Evolutionary conservation across 257 asterid species (phyloP), one percentile per base, ranked within the genome.

Genomic region (Nicotiana noctiflora): DNA sequence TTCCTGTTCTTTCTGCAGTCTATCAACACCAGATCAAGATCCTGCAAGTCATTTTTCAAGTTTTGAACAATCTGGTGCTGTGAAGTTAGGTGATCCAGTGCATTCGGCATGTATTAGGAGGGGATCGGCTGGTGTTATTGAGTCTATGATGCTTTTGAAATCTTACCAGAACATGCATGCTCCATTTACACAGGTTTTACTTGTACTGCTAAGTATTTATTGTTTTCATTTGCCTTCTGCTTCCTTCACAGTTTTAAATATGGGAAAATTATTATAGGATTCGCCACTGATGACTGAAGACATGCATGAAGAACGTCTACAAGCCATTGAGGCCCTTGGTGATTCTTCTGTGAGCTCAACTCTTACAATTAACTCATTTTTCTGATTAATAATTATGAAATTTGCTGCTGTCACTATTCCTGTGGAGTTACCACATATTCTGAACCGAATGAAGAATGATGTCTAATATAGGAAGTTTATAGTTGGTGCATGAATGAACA

Each of bases 211-310:
- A 75, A 56, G 62, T 76, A 65, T 75, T 67, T 55, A 59, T 67
- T 80, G 74, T 17, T 29, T 82, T 53, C 11, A 18, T 77, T 63
- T 52, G 79, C 49, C 65, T 56, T 68, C 61, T 57, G 2, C 29
- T 57, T 49, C 31, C 37, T 74, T 63, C 52, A 23, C 37, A 72
- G 37, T 18, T 44, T 68, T 62, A 52, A 3, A 27, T 27, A 63
- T 79, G 49, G 65, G 10, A 63, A 55, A 23, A 29, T 77, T 82
- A 19, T 86, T 83, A 83, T 83, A 94, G 98, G 97, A 94, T 27
- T 94, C 97, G 77, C 98, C 97, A 81, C 97, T 88, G 53, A 92
- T 94, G 97, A 94, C 98, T 76, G 98, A 94, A 88, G 98, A 94
- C 84, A 92, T 94, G 97, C 97, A 94, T 52, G 98, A 94, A 86